phyloP scores from a whole-genome alignment of 225 moss, liverwort and hornwort genomes.

The Antitrichia curtipendula region DNA sequence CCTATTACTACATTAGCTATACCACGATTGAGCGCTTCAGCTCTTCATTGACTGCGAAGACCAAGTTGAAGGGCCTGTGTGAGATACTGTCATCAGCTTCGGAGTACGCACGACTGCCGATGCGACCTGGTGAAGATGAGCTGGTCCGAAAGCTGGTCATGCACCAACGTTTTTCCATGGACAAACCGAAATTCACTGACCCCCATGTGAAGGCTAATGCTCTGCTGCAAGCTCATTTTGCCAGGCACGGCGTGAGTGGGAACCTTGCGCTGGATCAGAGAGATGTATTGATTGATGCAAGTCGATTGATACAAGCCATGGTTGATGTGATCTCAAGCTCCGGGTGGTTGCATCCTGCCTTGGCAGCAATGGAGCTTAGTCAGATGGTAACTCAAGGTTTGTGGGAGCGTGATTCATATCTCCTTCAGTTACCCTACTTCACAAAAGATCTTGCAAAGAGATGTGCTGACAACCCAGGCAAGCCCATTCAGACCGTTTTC shows the following conservation, averaged over 20 bases:
- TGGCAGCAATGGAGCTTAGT: slow-evolving; percentile 88
- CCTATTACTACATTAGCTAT: slow-evolving; percentile 92
- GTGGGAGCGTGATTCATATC: slow-evolving; percentile 88
- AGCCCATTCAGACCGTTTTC: slow-evolving; percentile 80
- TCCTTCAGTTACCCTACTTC: slow-evolving; percentile 84
- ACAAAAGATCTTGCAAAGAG: slow-evolving; percentile 78
- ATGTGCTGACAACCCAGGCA: slow-evolving; percentile 76
- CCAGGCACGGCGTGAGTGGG: slow-evolving; percentile 61
- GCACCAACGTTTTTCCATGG: slow-evolving; percentile 83
- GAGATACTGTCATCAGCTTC: slow-evolving; percentile 90
- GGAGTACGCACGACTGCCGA: slow-evolving; percentile 71
- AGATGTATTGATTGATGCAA: slow-evolving; percentile 74
- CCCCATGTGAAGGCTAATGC: slow-evolving; percentile 86
- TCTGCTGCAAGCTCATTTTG: slow-evolving; percentile 79
- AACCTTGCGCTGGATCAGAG: slow-evolving; percentile 80
- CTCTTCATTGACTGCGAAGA: slow-evolving; percentile 84
- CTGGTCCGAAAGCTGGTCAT: slow-evolving; percentile 73
- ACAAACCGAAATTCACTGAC: slow-evolving; percentile 80
- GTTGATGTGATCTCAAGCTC: slow-evolving; percentile 93
- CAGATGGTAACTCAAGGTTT: slow-evolving; percentile 93
- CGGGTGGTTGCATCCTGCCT: slow-evolving; percentile 93
- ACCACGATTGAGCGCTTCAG: slow-evolving; percentile 92
- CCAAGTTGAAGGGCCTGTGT: slow-evolving; percentile 79
- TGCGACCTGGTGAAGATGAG: slow-evolving; percentile 95
- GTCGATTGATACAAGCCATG: slow-evolving; percentile 84